Evolutionary conservation across 202 grass and related monocot species (phyloP), one percentile per base, ranked within the genome.

Genomic region (Bolboschoenoplectus hybrid): DNA sequence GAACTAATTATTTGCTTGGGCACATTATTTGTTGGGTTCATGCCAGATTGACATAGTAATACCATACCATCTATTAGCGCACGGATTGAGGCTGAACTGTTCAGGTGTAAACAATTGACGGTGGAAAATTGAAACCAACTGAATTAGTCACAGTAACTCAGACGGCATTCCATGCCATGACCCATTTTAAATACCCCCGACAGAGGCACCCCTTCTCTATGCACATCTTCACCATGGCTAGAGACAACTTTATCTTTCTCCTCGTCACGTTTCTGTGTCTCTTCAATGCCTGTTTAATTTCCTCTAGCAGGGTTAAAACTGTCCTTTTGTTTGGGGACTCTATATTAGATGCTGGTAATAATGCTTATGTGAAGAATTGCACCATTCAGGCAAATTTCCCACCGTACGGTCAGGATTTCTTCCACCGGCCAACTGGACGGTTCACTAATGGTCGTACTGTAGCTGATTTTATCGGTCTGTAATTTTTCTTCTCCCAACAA

Each of bases 321-420:
- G 74, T 77, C 50, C 56, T 77, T 77, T 36, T 77, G 74, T 77
- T 77, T 56, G 73, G 49, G 38, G 49, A 77, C 50, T 74, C 70
- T 77, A 77, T 77, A 4, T 77, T 77, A 16, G 73, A 77, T 77
- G 73, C 73, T 56, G 73, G 73, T 16, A 77, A 35, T 7, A 77
- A 76, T 76, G 72, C 72, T 35, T 36, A 76, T 76, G 72, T 35
- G 20, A 78, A 39, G 74, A 79, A 79, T 56, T 79, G 50, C 51
- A 58, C 50, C 52, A 58, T 40, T 79, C 74, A 58, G 74, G 74
- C 51, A 2, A 58, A 79, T n/a, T 79, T 79, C 74, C 52, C 35
- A 34, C 74, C 47, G 2, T 58, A 79, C 3, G 51, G 74, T 57
- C 74, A 57, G 51, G 74, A 79, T 79, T 79, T 79, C 74, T 79